Conservation (phyloP, 495 filamentous ascomycete species). For the Aspergillus saccharolyticus region DNA sequence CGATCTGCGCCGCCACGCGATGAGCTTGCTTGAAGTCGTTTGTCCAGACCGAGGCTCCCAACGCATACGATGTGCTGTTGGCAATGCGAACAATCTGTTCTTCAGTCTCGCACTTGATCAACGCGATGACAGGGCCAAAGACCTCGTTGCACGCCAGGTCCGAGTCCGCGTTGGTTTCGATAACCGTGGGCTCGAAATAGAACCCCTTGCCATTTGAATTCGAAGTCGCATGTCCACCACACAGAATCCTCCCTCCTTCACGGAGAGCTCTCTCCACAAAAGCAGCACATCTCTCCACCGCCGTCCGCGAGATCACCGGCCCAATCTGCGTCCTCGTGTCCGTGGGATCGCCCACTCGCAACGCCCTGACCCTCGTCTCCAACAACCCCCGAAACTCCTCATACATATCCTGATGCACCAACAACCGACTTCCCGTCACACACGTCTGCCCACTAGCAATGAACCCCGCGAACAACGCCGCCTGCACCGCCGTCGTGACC, state of each 20-base stretch:
- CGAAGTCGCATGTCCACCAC: slow-evolving; percentile 32
- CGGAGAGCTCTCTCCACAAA: slow-evolving; percentile 32
- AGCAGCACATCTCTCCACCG: slow-evolving; percentile 32
- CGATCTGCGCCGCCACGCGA: slow-evolving; percentile 50
- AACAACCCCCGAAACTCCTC: slow-evolving; percentile 31
- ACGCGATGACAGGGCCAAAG: slow-evolving; percentile 48
- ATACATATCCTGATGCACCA: slow-evolving; percentile 47
- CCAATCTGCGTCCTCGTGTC: slow-evolving; percentile 42
- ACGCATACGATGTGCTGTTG: slow-evolving; percentile 47
- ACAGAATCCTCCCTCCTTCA: slow-evolving; percentile 25
- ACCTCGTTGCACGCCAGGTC: slow-evolving; percentile 39
- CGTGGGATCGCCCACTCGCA: slow-evolving; percentile 47
- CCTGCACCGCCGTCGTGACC: slow-evolving; percentile 49
- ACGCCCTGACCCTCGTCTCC: slow-evolving; percentile 35
- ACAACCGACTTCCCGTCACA: slow-evolving; percentile 54
- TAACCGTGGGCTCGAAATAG: slow-evolving; percentile 54
- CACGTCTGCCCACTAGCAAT: slow-evolving; percentile 60
- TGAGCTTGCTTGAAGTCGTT: slow-evolving; percentile 53
- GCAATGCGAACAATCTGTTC: slow-evolving; percentile 41
- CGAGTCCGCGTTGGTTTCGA: slow-evolving; percentile 30
- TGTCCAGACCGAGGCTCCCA: slow-evolving; percentile 55
- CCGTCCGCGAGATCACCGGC: slow-evolving; percentile 32
- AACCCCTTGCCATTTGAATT: slow-evolving; percentile 43
- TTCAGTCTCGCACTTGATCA: slow-evolving; percentile 44
- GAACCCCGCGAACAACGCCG: slow-evolving; percentile 54